These are phyloP conservation scores for Globisporangium radiosum DNA, from an alignment of 352 stramenopile genomes.

Conservation along the genomic window DNA sequence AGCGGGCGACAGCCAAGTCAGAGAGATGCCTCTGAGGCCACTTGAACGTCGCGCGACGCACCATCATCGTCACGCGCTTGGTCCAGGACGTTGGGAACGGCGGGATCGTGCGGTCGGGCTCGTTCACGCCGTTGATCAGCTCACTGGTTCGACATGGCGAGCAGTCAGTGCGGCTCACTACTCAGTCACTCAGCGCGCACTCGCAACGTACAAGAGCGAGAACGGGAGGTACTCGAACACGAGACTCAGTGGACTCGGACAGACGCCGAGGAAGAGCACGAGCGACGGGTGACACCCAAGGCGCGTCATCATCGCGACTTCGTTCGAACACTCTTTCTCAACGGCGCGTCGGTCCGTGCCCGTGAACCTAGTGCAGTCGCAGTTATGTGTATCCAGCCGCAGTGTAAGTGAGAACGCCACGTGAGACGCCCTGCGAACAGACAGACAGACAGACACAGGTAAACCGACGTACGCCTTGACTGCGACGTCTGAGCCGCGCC, in stretches of 20 bases:
- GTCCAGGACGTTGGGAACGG: slow-evolving; percentile 68
- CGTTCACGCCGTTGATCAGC: slow-evolving; percentile 63
- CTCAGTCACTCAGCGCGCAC: background rate
- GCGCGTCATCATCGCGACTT: slow-evolving; percentile 63
- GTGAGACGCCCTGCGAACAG: too few species aligned
- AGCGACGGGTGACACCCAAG: slow-evolving; percentile 63
- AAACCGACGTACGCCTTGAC: slow-evolving; percentile 53
- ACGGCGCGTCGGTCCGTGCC: slow-evolving; percentile 32
- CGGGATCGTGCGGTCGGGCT: slow-evolving; percentile 45
- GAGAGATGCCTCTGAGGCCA: too few species aligned
- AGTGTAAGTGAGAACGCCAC: too few species aligned
- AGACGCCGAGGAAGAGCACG: slow-evolving; percentile 66
- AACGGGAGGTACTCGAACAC: slow-evolving; percentile 76
- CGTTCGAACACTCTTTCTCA: slow-evolving; percentile 70
- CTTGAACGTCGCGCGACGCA: slow-evolving; percentile 5
- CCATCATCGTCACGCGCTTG: slow-evolving; percentile 75
- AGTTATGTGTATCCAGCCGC: too few species aligned
- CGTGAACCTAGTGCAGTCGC: slow-evolving; percentile 33
- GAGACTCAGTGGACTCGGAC: slow-evolving; percentile 45
- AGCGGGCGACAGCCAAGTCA: background rate
- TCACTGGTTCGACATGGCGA: slow-evolving; percentile 24
- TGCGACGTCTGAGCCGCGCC: slow-evolving; percentile 64
- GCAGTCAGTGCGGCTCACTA: background rate
- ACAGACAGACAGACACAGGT: background rate
- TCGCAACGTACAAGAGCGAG: slow-evolving; percentile 56